Base-by-base conservation (phyloP, 2,329 filamentous ascomycete genomes). In the Colletotrichum euphorbiae region DNA sequence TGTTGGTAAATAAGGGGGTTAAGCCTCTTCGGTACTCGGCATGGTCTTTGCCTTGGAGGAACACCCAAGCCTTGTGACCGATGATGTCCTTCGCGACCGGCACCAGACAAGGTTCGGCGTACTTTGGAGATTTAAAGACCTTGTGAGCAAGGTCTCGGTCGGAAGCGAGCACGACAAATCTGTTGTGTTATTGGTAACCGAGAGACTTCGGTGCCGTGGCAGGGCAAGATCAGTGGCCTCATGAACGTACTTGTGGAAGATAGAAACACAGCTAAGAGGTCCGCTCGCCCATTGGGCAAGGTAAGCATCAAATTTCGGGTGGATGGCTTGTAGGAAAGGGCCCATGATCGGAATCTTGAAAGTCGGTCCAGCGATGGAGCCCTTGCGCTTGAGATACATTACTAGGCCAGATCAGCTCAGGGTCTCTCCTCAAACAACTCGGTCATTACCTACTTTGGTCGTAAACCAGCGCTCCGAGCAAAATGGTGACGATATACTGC, bases 101-200 rank as follows among this genome's bases (percentile, higher is more conserved):
- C 3, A 94, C 92, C 33, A 94, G 86, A 77, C 91, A 94, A 40
- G 92, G 92, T 75, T 93, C 92, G 76, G 91, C 89, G 72, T 89
- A 93, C 28, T 80, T 76, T 5, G 92, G 91, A 6, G 91, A 93
- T 77, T 94, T 94, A 85, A 94, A 92, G 71, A 93, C 90, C 76
- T 93, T 94, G 77, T 91, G 90, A 52, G 92, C 90, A 77, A 94
- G 87, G 78, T 94, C 92, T 73, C 91, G 89, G 58, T 90, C 90
- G 8, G 91, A 92, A 31, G 89, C 91, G 70, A 94, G 90, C 56
- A 94, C 90, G 69, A 94, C 91, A 78, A 94, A 94, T 75, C 91
- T 92, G 71, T 2, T 1, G 2, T 28, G 40, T 9, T 24, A 11
- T 12, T 21, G 11, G 17, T 31, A 28, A 43, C 21, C 13, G 21